Evolutionary conservation across 805 yeast species (phyloP).

Genomic region (Suhomyces pyralidae): DNA sequence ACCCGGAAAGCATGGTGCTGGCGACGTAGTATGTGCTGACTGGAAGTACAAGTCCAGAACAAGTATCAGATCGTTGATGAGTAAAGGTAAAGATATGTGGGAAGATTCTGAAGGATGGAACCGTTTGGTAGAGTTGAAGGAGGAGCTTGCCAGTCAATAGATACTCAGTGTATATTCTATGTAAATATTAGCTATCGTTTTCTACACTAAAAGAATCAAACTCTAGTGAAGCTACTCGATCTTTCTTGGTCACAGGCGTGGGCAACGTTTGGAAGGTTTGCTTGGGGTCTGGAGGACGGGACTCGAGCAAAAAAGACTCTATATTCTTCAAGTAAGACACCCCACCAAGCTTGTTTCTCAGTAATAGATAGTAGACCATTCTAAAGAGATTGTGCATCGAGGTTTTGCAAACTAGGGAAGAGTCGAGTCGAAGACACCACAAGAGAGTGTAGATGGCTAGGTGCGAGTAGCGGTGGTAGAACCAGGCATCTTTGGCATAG

Average conservation of each 20-base stretch:
- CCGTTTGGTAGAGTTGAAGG: conserved; percentile 51
- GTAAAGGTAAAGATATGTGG: conserved; percentile 78
- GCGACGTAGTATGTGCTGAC: conserved; percentile 82
- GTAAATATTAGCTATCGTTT: conserved; percentile 13
- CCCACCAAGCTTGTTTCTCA: neutral
- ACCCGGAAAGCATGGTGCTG: conserved; percentile 76
- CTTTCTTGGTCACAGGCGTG: neutral
- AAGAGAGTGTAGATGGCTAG: conserved; percentile 10
- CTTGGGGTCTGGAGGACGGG: neutral
- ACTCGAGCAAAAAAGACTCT: neutral
- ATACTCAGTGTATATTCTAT: neutral
- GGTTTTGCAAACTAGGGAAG: conserved; percentile 17
- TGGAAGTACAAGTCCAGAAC: conserved; percentile 85
- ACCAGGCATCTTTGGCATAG: conserved; percentile 10
- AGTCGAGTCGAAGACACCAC: conserved; percentile 11
- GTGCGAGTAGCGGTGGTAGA: neutral
- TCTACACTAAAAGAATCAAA: conserved; percentile 22
- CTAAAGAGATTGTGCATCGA: neutral
- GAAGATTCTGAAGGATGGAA: conserved; percentile 79
- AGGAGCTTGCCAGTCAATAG: conserved; percentile 19
- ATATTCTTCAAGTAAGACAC: neutral
- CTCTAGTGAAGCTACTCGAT: conserved; percentile 21
- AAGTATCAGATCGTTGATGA: conserved; percentile 67
- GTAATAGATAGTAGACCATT: neutral
- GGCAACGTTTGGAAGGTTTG: neutral